These are phyloP conservation scores for Rubia peregrina DNA, from an alignment of 305 asterid species.

Conservation along the genomic window DNA sequence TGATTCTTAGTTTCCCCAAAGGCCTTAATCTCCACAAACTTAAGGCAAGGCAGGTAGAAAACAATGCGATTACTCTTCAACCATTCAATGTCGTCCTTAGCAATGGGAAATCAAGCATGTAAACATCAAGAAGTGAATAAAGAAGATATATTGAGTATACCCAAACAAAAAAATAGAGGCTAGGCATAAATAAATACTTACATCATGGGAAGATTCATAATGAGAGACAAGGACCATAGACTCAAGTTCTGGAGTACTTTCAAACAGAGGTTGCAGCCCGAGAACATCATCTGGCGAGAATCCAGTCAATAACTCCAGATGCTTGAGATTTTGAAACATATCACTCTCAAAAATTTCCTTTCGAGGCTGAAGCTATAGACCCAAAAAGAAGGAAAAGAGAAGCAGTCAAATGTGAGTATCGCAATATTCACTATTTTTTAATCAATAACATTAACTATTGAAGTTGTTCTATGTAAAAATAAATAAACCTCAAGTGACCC, in stretches of 20 bases:
- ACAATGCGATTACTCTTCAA: neutral
- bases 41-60: neutral
- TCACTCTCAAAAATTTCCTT: too few species aligned
- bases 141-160: neutral
- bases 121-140: neutral
- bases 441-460: too few species aligned
- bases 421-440: too few species aligned
- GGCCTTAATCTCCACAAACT: neutral
- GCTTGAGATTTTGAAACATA: constrained; percentile 3
- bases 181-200: neutral
- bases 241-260: neutral
- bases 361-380: too few species aligned
- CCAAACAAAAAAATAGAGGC: neutral
- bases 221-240: neutral
- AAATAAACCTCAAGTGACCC: too few species aligned
- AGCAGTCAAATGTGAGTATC: neutral
- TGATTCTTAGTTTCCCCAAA: neutral
- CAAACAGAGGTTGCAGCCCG: neutral
- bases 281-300: neutral
- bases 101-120: too few species aligned
- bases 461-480: too few species aligned
- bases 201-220: neutral
- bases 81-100: too few species aligned
- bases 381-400: too few species aligned
- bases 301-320: constrained; percentile 6